phyloP scores from a whole-genome alignment of 2,329 filamentous ascomycete species.

The Onygena corvina region DNA sequence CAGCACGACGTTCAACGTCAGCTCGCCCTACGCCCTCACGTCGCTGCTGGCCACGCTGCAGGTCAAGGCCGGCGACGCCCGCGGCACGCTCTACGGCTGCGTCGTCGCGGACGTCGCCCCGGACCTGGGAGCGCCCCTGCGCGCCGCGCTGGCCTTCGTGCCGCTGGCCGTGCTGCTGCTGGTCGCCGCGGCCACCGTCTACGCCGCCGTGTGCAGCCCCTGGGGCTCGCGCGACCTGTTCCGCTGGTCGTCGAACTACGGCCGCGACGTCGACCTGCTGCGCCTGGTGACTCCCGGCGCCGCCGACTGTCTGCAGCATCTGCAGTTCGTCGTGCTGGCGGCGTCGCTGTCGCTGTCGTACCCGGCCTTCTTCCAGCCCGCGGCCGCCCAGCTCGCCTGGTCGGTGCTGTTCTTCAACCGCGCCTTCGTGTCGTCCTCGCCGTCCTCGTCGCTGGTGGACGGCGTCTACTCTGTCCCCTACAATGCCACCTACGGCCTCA shows the following conservation, averaged over 20 bases:
- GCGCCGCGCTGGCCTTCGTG: slow-evolving; percentile 59
- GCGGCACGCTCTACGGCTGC: slow-evolving; percentile 58
- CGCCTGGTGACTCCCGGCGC: slow-evolving; percentile 91
- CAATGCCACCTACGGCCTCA: slow-evolving; percentile 68
- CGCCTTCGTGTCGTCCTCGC: no score
- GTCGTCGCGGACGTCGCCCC: slow-evolving; percentile 75
- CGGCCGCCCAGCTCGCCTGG: slow-evolving; percentile 78
- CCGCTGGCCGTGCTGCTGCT: slow-evolving; percentile 67
- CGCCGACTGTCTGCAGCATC: slow-evolving; percentile 90
- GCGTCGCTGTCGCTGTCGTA: slow-evolving; percentile 80
- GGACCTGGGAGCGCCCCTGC: slow-evolving; percentile 57
- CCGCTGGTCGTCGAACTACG: slow-evolving; percentile 96
- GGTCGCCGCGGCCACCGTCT: slow-evolving; percentile 68
- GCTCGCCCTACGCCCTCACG: slow-evolving; percentile 73
- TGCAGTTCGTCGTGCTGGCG: slow-evolving; percentile 81
- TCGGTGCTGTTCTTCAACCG: slow-evolving; percentile 86
- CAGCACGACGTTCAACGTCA: slow-evolving; percentile 59
- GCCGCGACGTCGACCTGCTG: slow-evolving; percentile 80
- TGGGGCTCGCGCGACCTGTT: slow-evolving; percentile 90
- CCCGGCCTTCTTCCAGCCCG: slow-evolving; percentile 87
- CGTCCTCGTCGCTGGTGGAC: slow-evolving; percentile 58
- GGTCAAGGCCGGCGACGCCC: slow-evolving; percentile 61
- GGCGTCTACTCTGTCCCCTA: slow-evolving; percentile 78
- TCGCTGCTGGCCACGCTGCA: slow-evolving; percentile 63
- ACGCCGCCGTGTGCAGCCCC: slow-evolving; percentile 77